Percentiles rank a stretch among this genome's conserved stretches.
Conservation (phyloP, 148 eudicot species). For the Rhododendron simsii region DNA sequence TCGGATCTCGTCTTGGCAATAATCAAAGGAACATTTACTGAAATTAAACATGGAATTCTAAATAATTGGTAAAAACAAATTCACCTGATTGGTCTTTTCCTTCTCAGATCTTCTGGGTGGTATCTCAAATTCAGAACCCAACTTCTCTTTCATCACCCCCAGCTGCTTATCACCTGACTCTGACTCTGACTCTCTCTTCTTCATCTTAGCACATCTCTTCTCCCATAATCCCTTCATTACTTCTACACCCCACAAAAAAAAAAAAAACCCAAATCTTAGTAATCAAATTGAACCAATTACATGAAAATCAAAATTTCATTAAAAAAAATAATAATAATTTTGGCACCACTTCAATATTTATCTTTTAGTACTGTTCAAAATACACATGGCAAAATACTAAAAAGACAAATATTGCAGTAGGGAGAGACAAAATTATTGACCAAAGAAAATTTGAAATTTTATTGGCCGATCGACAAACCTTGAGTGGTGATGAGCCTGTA, state of each 20-base stretch:
- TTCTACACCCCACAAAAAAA: conserved; percentile 37
- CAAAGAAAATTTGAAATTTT: background rate
- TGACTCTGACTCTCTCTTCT: conserved; percentile 47
- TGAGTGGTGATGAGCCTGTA: conserved; percentile 79
- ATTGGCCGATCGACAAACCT: conserved; percentile 37
- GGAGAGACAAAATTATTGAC: too few species aligned
- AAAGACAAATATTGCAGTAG: too few species aligned
- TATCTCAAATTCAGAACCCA: conserved; percentile 38
- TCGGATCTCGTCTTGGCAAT: too few species aligned
- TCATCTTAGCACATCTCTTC: conserved; percentile 78
- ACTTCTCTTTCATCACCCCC: conserved; percentile 16
- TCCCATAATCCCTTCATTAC: conserved; percentile 92
- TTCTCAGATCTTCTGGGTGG: conserved; percentile 37
- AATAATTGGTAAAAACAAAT: background rate
- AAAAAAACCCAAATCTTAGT: background rate
- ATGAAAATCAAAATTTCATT: background rate
- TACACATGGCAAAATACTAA: too few species aligned
- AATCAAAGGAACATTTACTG: background rate
- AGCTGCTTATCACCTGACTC: conserved; percentile 29
- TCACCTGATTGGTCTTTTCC: conserved; percentile 55
- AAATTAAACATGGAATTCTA: background rate
- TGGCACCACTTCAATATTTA: too few species aligned
- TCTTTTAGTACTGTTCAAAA: too few species aligned
- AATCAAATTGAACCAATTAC: background rate
- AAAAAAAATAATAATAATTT: background rate